Percentiles rank a stretch among this genome's conserved stretches.
These are phyloP conservation scores for Gossypium schwendimanii DNA, from an alignment of 441 rosid genomes.

Conservation along the genomic window DNA sequence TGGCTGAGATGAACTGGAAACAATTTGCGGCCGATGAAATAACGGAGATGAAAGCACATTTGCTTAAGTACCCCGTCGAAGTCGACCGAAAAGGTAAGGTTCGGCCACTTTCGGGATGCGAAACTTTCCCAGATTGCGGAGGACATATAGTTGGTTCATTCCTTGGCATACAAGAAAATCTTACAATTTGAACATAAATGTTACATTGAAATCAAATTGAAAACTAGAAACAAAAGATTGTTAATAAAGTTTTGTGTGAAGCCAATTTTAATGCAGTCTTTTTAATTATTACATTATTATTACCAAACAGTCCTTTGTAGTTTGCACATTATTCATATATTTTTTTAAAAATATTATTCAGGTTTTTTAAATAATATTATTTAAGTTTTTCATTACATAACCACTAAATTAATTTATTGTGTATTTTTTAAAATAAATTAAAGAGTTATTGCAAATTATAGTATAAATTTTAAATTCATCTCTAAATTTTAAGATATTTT, in stretches of 20 bases:
- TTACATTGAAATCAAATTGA: neutral
- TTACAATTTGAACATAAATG: conserved; percentile 35
- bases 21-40: conserved; percentile 59
- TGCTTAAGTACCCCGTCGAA: conserved; percentile 81
- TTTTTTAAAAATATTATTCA: too few species aligned
- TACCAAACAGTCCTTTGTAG: neutral
- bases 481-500: too few species aligned
- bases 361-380: too few species aligned
- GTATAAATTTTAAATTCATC: too few species aligned
- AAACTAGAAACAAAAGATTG: neutral
- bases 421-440: too few species aligned
- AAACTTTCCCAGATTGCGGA: conserved; percentile 82
- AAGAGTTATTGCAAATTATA: too few species aligned
- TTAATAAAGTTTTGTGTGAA: neutral
- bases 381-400: too few species aligned
- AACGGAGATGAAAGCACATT: conserved; percentile 84
- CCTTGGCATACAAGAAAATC: conserved; percentile 81
- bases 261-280: neutral
- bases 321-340: neutral
- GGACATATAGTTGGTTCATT: conserved; percentile 81
- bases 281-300: neutral
- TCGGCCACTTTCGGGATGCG: conserved; percentile 57
- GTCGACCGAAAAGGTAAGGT: conserved; percentile 85
- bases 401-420: too few species aligned
- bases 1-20: conserved; percentile 70